Evolutionary conservation across 352 stramenopile genomes (phyloP).

Genomic region (Pythium graminicola): DNA sequence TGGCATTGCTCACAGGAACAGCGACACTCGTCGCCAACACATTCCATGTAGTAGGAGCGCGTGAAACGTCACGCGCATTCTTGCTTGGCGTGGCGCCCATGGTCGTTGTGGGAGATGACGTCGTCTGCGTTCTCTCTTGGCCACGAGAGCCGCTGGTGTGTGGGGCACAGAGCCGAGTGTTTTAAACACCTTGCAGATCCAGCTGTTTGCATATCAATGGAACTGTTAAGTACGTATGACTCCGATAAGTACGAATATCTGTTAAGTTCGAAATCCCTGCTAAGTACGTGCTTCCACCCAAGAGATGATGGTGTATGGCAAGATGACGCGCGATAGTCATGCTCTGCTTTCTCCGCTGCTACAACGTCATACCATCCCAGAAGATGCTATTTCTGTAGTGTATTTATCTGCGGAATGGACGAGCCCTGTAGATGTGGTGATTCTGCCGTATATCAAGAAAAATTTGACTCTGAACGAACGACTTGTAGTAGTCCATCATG

Average conservation of each 20-base stretch:
- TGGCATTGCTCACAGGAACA: slow-evolving; percentile 9
- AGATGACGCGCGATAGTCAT: too few relatives aligned
- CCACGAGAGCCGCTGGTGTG: not conserved
- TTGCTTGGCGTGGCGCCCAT: slow-evolving; percentile 55
- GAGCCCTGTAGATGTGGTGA: slow-evolving; percentile 25
- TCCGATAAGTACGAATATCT: slow-evolving; percentile 6
- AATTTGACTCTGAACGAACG: slow-evolving; percentile 16
- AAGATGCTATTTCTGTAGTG: not conserved
- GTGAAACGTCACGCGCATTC: slow-evolving; percentile 21
- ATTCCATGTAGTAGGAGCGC: slow-evolving; percentile 25
- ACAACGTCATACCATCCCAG: not conserved
- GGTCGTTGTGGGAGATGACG: slow-evolving; percentile 12
- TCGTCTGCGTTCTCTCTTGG: slow-evolving; percentile 14
- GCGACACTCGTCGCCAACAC: slow-evolving; percentile 63
- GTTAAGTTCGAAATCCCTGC: too few relatives aligned
- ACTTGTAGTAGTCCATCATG: slow-evolving; percentile 8
- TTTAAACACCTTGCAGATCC: slow-evolving; percentile 28
- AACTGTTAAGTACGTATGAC: slow-evolving; percentile 5
- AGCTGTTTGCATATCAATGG: slow-evolving; percentile 16
- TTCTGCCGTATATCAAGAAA: slow-evolving; percentile 19
- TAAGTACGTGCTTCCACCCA: too few relatives aligned
- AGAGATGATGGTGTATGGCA: too few relatives aligned
- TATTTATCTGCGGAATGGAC: slow-evolving; percentile 50
- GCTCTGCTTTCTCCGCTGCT: not conserved
- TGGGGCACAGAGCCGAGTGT: slow-evolving; percentile 6